These are phyloP conservation scores for Metroxylon sagu DNA, from an alignment of 176 grass and related monocot species.

Conservation along the genomic window DNA sequence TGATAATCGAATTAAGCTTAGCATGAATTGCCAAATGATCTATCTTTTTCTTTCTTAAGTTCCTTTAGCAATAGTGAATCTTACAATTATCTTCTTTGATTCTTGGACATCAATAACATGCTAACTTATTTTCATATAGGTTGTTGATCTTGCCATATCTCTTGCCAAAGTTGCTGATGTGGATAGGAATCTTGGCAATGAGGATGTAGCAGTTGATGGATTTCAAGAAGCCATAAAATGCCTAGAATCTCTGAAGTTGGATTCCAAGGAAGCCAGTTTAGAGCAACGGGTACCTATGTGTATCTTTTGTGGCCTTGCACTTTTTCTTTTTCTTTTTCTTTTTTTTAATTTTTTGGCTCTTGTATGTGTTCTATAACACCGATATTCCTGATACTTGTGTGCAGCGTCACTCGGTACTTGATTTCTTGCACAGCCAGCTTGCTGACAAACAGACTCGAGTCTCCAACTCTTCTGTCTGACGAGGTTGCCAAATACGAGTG, in stretches of 20 bases:
- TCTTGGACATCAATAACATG: too few species aligned
- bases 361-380: background rate
- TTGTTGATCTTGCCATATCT: slow-evolving; percentile 86
- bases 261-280: slow-evolving; percentile 41
- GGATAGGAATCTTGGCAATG: slow-evolving; percentile 77
- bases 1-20: too few species aligned
- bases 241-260: slow-evolving; percentile 79
- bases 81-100: too few species aligned
- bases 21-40: too few species aligned
- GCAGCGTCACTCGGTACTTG: slow-evolving; percentile 66
- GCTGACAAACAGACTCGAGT: slow-evolving; percentile 19
- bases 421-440: slow-evolving; percentile 69
- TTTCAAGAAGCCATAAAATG: slow-evolving; percentile 89
- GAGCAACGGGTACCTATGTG: slow-evolving; percentile 39
- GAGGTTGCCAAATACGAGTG: background rate
- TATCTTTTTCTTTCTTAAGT: too few species aligned
- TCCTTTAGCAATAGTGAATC: too few species aligned
- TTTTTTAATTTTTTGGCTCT: background rate
- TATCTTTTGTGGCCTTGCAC: background rate
- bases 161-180: slow-evolving; percentile 95
- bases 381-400: slow-evolving; percentile 5
- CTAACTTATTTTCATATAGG: slow-evolving; percentile 31
- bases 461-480: background rate
- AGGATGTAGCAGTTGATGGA: slow-evolving; percentile 39
- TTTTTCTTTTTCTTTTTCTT: slow-evolving; percentile 12